Evolutionary conservation across 2,329 filamentous ascomycete species (phyloP).

Genomic region (Colletotrichum sp.): DNA sequence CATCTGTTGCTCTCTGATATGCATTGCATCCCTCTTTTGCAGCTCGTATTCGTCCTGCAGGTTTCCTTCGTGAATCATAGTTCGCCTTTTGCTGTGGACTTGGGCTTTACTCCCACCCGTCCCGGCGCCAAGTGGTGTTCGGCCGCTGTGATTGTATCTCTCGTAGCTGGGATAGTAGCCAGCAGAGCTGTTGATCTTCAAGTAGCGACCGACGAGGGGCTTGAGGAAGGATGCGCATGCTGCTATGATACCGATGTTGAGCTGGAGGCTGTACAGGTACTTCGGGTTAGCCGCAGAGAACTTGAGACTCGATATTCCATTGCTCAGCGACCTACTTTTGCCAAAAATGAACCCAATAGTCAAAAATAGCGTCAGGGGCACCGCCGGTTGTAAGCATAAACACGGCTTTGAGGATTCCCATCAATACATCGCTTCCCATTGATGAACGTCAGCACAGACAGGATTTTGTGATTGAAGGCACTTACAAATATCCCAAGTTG

Average conservation of each 20-base stretch:
- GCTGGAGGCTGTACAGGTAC: constrained; percentile 35
- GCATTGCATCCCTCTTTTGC: neutral
- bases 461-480: neutral
- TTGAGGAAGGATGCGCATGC: constrained; percentile 43
- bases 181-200: constrained; percentile 26
- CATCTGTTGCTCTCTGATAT: neutral
- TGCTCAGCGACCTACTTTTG: neutral
- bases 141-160: neutral
- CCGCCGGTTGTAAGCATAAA: constrained; percentile 32
- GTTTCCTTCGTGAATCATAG: neutral
- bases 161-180: neutral
- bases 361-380: constrained; percentile 24
- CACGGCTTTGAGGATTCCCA: constrained; percentile 33
- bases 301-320: neutral
- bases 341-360: neutral
- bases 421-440: constrained; percentile 25
- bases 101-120: neutral
- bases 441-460: neutral
- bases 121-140: neutral
- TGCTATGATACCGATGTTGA: constrained; percentile 43
- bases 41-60: neutral
- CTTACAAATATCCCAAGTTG: constrained; percentile 34
- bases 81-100: neutral
- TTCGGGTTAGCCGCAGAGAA: neutral
- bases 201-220: constrained; percentile 33